Evolutionary conservation across 495 filamentous ascomycete genomes (phyloP).

Genomic region (Pyrenula aspistea): DNA sequence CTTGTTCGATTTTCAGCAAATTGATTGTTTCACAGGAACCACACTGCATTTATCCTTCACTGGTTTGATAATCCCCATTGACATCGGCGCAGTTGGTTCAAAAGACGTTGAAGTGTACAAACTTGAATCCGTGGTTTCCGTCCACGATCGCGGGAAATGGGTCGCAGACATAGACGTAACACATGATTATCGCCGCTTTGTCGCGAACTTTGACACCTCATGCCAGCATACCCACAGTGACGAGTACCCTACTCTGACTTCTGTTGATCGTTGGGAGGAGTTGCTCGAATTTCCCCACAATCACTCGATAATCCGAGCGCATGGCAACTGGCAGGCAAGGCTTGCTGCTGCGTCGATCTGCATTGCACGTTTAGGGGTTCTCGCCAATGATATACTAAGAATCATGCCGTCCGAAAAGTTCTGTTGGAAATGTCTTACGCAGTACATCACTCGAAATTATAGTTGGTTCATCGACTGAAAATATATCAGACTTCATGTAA

Average conservation of each 20-base stretch:
- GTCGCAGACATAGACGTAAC: slow-evolving; percentile 7
- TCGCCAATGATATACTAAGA: not conserved
- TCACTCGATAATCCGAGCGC: slow-evolving; percentile 6
- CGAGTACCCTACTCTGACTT: not conserved
- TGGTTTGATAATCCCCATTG: slow-evolving; percentile 1
- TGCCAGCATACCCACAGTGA: not conserved
- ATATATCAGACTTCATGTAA: too few relatives aligned
- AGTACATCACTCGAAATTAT: not conserved
- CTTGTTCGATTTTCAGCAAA: slow-evolving; percentile 6
- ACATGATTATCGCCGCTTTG: slow-evolving; percentile 4
- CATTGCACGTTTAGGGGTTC: too few relatives aligned
- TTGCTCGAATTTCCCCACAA: slow-evolving; percentile 6
- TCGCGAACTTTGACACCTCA: not conserved
- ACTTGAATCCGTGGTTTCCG: slow-evolving; percentile 8
- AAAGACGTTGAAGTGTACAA: slow-evolving; percentile 3
- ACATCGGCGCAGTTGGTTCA: not conserved
- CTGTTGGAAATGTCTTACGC: not conserved
- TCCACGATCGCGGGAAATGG: slow-evolving; percentile 5
- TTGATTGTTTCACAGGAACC: slow-evolving; percentile 6
- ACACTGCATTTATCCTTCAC: slow-evolving; percentile 10
- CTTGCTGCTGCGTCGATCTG: slow-evolving; percentile 7
- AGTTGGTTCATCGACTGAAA: not conserved
- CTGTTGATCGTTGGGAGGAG: slow-evolving; percentile 15
- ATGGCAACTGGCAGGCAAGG: slow-evolving; percentile 13
- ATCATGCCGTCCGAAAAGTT: not conserved